A percentile compares a stretch with the other conserved stretches of the same genome.
phyloP scores from a whole-genome alignment of 208 protist species.

The Trypanosomatidae sp. region DNA sequence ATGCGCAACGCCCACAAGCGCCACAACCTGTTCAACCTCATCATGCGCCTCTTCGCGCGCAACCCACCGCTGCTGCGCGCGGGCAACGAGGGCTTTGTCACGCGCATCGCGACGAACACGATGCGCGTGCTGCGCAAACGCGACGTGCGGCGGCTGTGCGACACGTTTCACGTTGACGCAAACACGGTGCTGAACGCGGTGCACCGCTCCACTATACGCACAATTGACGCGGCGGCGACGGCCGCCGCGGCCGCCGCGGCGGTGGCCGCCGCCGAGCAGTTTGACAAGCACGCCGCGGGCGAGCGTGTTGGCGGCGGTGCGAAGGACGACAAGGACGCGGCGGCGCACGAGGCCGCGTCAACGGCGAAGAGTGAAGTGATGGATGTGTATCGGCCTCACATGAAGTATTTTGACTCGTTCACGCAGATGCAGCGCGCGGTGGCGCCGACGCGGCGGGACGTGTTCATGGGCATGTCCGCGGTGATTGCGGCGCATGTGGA shows the following conservation, averaged over 20 bases:
- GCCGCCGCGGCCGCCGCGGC: too few relatives aligned
- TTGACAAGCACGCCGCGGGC: not conserved
- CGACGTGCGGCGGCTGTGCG: conserved; percentile 11
- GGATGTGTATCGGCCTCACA: conserved; percentile 24
- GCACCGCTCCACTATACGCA: too few relatives aligned
- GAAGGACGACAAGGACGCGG: too few relatives aligned
- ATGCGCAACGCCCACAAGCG: conserved; percentile 14
- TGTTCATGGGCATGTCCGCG: conserved; percentile 21
- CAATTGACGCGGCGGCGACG: too few relatives aligned
- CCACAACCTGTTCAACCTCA: conserved; percentile 52
- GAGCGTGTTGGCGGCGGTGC: not conserved
- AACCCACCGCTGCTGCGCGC: conserved; percentile 14
- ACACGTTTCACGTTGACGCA: conserved; percentile 8
- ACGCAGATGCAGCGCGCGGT: conserved; percentile 66
- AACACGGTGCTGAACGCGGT: too few relatives aligned
- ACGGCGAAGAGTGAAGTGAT: too few relatives aligned
- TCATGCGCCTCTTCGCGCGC: conserved; percentile 36
- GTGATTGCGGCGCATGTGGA: conserved; percentile 11
- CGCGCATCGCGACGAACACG: conserved; percentile 31
- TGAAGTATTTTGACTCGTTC: conserved; percentile 65
- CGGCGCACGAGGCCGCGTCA: too few relatives aligned
- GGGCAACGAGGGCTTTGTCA: conserved; percentile 32
- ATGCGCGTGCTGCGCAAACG: conserved; percentile 17
- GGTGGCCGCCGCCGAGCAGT: not conserved
- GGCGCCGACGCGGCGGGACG: conserved; percentile 33